Conservation (phyloP, 2,329 filamentous ascomycete species). For the Aspergillus quadricinctus region DNA sequence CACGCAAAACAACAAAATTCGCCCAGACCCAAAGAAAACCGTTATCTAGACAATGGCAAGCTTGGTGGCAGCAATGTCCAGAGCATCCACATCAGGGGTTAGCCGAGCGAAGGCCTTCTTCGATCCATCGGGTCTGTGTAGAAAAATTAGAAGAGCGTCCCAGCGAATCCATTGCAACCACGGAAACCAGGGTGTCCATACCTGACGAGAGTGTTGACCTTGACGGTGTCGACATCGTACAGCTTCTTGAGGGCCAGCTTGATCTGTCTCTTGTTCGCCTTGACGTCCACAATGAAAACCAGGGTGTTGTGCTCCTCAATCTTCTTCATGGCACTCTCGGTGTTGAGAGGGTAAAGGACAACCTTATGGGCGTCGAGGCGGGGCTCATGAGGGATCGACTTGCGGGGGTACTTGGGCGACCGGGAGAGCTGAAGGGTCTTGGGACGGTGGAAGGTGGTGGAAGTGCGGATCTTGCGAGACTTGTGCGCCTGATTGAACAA, state of each 20-base stretch:
- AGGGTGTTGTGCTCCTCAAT: constrained; percentile 99
- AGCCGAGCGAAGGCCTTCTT: constrained; percentile 99
- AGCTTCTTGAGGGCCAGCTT: constrained; percentile 98
- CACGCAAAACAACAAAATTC: constrained; percentile 39
- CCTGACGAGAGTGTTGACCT: constrained; percentile 99
- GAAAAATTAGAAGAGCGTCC: constrained; percentile 1
- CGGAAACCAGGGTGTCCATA: constrained; percentile 39
- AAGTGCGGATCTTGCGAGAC: constrained; percentile 86
- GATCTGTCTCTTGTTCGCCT: constrained; percentile 99
- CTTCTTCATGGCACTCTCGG: constrained; percentile 99
- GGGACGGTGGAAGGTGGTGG: constrained; percentile 93
- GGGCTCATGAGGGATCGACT: constrained; percentile 82
- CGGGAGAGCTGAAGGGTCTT: constrained; percentile 93
- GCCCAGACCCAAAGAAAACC: constrained; percentile 44
- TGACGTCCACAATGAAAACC: constrained; percentile 93
- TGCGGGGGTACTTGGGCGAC: constrained; percentile 92
- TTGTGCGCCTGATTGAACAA: constrained; percentile 63
- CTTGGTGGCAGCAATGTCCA: constrained; percentile 99
- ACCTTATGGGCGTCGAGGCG: constrained; percentile 97
- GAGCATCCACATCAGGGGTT: constrained; percentile 92
- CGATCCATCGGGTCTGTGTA: constrained; percentile 75
- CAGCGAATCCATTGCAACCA: background rate
- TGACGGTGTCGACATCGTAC: constrained; percentile 95
- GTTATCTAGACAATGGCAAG: constrained; percentile 83
- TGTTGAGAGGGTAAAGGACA: constrained; percentile 97